Base-by-base conservation (phyloP, 73 alveolate genomes). In the Paramecium primaurelia region DNA sequence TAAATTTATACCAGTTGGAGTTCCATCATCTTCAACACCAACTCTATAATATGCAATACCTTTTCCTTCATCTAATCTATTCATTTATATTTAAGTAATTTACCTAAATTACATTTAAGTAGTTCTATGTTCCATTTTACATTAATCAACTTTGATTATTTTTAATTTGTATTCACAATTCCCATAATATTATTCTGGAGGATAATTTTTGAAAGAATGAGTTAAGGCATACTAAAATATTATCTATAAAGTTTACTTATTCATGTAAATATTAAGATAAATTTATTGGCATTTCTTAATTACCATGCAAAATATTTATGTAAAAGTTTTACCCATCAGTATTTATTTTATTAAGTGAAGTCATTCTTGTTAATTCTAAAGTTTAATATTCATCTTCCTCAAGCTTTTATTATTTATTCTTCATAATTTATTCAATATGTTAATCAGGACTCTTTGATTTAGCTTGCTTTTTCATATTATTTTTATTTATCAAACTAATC, bases 11-110 rank as follows among this genome's bases (percentile, higher is more conserved):
- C 99, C 99, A 42, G 93, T 87, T 3, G 99, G 99, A 77, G 90
- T 92, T 5, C 99, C 99, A 89, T 96, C 94, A 90, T 98, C 99
- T 93, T 96, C 98, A 2, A 98, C 99, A 26, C 99, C 99, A 22
- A 98, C 93, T 89, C 86, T 75, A 92, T 98, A 98, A 90, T 85
- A 95, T 58, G 99, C 98, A 77, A 93, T 95, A 8, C 99, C 99
- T 73, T 93, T 90, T 38, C 99, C 99, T 93, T 98, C 99, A 93
- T 88, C 51, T 49, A 94, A 77, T 71, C 95, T 69, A 89, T 83
- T 51, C 36, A 58, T 32, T 34, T 2, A 36, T 68, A 14, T 38
- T 85, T 26, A 77, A 77, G 90, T 59, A 92, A 86, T 86, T 8
- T 95, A 89, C 92, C 99, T 92, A 93, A 92, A 97, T 83, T 96